Evolutionary conservation across 345 rosid genomes (phyloP), one percentile per base, ranked within the genome.

Genomic region (Gossypium mustelinum): DNA sequence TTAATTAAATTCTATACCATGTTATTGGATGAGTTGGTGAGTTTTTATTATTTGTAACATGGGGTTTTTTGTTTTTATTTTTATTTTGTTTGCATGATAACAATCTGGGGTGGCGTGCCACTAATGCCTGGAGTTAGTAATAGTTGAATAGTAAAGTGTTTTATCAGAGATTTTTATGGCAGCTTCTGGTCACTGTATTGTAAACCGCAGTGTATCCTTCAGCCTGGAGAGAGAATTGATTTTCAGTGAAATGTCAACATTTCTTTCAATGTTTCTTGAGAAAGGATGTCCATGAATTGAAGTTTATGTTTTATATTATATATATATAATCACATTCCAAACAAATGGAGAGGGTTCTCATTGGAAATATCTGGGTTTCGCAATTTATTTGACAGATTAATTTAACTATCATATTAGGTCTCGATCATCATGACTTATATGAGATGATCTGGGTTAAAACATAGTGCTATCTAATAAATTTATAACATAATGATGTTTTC

Each of bases 21-120:
- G 65, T 27, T 25, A 12, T 27, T 60, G 2, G 61, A 57, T 9
- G 22, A 13, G 11, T 57, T 18, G 22, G 25, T 61, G 0, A 3
- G 52, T 48, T 48, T 48, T 48, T 12, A 12, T 2, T 48, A 12
- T 48, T 11, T 48, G 7, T 34, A 34, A 5, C 7, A 34, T 34
- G 41, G 41, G 41, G 41, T 34, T 34, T 34, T 5, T 34, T 34
- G 6, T 12, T 48, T 3, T 11, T 22, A 22, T 22, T 22, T 16
- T 17, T 52, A 7, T 11, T 20, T 20, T 7, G 9, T 50, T 50
- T 50, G 44, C 24, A 50, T 68, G 58, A 17, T 41, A 13, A 68
- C 14, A 50, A 50, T 68, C 44, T 68, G 57, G 73, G 73, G 73
- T 68, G 58, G 59, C 18, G 73, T 68, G 44, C 59, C 57, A 27